These are phyloP conservation scores for Fusarium secorum DNA, from an alignment of 2,329 filamentous ascomycete genomes.

Conservation along the genomic window DNA sequence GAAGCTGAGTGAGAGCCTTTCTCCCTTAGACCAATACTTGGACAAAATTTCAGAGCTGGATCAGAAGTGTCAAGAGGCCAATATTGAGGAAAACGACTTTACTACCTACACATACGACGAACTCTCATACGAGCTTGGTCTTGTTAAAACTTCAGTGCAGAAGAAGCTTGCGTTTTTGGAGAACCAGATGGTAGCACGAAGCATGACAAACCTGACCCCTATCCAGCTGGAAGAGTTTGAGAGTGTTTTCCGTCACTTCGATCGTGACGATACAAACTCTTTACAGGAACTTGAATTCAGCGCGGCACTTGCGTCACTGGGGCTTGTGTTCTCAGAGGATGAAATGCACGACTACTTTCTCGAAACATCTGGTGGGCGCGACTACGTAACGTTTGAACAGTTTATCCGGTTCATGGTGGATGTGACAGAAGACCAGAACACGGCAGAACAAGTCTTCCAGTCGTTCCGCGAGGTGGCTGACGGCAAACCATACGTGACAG, in stretches of 20 bases:
- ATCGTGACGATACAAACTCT: constrained; percentile 89
- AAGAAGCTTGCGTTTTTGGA: constrained; percentile 98
- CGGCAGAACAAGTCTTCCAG: constrained; percentile 97
- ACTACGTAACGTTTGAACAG: constrained; percentile 93
- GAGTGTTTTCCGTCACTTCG: constrained; percentile 97
- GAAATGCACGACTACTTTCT: constrained; percentile 98
- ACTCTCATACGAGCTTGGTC: constrained; percentile 87
- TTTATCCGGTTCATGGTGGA: constrained; percentile 99
- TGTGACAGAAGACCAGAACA: constrained; percentile 98
- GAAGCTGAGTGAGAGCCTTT: constrained; percentile 82
- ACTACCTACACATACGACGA: constrained; percentile 99
- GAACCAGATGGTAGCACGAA: constrained; percentile 97
- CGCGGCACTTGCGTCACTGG: constrained; percentile 91
- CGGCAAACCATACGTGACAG: constrained; percentile 98
- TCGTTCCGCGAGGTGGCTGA: constrained; percentile 97
- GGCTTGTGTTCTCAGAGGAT: constrained; percentile 93
- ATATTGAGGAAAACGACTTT: constrained; percentile 99
- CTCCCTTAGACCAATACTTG: constrained; percentile 90
- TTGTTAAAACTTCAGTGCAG: constrained; percentile 90
- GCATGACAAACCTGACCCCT: constrained; percentile 98
- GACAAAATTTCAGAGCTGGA: constrained; percentile 87
- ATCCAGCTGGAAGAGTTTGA: constrained; percentile 99
- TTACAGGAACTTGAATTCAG: constrained; percentile 95
- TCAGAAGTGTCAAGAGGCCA: constrained; percentile 90
- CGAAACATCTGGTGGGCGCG: constrained; percentile 80